Percentiles rank a stretch among this genome's conserved stretches.
Conservation (phyloP, 441 rosid genomes). For the Populus hybrid region DNA sequence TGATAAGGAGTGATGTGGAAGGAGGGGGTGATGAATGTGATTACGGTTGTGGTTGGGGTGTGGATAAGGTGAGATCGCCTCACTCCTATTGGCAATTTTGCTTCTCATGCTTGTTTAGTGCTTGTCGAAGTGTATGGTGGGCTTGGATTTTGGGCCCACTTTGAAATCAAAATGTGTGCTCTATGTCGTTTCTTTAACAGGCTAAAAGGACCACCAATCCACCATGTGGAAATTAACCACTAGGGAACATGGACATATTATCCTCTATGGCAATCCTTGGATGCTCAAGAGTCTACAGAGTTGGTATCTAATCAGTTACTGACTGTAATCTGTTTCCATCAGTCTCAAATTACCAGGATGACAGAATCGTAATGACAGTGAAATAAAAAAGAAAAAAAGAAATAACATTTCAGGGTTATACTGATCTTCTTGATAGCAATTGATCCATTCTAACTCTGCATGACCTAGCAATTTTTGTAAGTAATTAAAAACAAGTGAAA, state of each 20-base stretch:
- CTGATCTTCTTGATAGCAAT: too few relatives aligned
- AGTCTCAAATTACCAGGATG: not conserved
- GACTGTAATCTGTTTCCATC: not conserved
- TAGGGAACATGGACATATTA: not conserved
- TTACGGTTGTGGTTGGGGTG: conserved; percentile 71
- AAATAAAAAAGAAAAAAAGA: too few relatives aligned
- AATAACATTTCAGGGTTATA: too few relatives aligned
- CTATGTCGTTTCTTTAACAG: not conserved
- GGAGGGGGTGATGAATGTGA: conserved; percentile 42
- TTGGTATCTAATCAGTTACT: not conserved
- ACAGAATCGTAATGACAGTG: not conserved
- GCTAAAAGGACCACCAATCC: not conserved
- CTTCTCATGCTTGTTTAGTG: conserved; percentile 18
- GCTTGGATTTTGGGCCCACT: conserved; percentile 38
- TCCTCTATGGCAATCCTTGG: too few relatives aligned
- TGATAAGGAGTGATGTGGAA: conserved; percentile 46
- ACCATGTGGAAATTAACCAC: not conserved
- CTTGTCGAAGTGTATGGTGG: conserved; percentile 31
- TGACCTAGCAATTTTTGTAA: too few relatives aligned
- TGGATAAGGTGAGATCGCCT: conserved; percentile 95
- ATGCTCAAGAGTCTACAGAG: not conserved
- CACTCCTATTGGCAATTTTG: conserved; percentile 58
- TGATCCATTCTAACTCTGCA: too few relatives aligned
- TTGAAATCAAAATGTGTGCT: conserved; percentile 16
- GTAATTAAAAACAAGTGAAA: not conserved